phyloP scores from a whole-genome alignment of 371 early-diverging fungal species.

The Circinella minor region DNA sequence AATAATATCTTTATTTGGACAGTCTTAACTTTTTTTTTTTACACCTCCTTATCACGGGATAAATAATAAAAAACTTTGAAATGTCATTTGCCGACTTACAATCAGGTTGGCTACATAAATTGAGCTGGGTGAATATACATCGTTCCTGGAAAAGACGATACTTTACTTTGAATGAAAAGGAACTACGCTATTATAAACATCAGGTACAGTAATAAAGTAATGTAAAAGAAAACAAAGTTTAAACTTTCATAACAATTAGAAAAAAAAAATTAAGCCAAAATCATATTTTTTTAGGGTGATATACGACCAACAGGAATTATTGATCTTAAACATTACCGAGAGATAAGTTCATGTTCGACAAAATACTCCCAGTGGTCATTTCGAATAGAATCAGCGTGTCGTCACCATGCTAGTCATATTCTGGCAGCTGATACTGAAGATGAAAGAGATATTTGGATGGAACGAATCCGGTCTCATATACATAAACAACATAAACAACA shows the following conservation, averaged over 20 bases:
- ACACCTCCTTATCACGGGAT: no score
- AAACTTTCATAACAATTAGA: neutral
- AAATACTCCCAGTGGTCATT: slow-evolving; percentile 19
- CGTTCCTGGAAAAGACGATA: slow-evolving; percentile 26
- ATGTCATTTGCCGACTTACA: slow-evolving; percentile 3
- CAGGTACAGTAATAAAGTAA: slow-evolving; percentile 13
- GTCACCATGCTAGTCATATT: slow-evolving; percentile 19
- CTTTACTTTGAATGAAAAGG: slow-evolving; percentile 23
- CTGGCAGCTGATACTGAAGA: slow-evolving; percentile 24
- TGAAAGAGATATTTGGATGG: slow-evolving; percentile 23
- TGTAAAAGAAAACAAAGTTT: neutral
- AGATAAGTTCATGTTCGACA: slow-evolving; percentile 6
- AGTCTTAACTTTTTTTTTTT: neutral
- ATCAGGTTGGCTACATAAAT: slow-evolving; percentile 29
- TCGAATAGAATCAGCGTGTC: slow-evolving; percentile 25
- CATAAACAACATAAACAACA: slow-evolving; percentile 8
- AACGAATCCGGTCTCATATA: slow-evolving; percentile 7
- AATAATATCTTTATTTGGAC: no score
- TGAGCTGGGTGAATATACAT: slow-evolving; percentile 16
- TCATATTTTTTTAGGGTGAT: slow-evolving; percentile 21
- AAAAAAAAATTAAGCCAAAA: no score
- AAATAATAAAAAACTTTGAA: no score
- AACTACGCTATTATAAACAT: slow-evolving; percentile 30
- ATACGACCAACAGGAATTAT: slow-evolving; percentile 22
- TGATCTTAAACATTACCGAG: slow-evolving; percentile 23